Evolutionary conservation across 1,139 yeast genomes (phyloP).

Genomic region (Taphrina betulina): DNA sequence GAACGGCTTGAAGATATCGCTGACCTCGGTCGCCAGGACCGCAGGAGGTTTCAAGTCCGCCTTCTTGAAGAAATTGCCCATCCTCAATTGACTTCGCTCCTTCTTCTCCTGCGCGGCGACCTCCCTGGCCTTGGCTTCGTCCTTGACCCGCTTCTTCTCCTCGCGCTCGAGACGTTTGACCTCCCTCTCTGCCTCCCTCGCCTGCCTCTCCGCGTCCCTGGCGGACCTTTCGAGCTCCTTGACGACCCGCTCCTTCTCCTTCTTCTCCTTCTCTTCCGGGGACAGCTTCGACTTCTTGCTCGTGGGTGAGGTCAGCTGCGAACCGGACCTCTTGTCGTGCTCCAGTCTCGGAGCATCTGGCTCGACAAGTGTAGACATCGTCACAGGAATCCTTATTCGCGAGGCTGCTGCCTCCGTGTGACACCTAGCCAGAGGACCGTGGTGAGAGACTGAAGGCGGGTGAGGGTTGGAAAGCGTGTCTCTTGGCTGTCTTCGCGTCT

Average conservation of each 20-base stretch:
- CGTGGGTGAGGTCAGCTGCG: too few species aligned
- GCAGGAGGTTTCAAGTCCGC: slow-evolving; percentile 25
- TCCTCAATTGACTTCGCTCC: slow-evolving; percentile 39
- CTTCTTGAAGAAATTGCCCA: slow-evolving; percentile 35
- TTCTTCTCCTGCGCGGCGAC: slow-evolving; percentile 42
- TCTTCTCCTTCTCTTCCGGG: slow-evolving; percentile 12
- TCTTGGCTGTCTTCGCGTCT: too few species aligned
- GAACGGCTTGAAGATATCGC: slow-evolving; percentile 47
- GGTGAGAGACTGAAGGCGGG: too few species aligned
- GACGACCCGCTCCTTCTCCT: slow-evolving; percentile 2
- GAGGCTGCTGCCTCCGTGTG: background rate
- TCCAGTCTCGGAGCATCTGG: too few species aligned
- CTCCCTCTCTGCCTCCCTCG: slow-evolving; percentile 44
- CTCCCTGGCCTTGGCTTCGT: slow-evolving; percentile 41
- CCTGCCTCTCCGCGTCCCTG: slow-evolving; percentile 38
- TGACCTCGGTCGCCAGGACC: slow-evolving; percentile 27
- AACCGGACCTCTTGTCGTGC: too few species aligned
- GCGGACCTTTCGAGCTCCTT: slow-evolving; percentile 40
- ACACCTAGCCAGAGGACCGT: background rate
- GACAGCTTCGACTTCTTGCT: background rate
- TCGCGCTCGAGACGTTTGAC: slow-evolving; percentile 39
- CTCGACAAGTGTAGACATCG: too few species aligned
- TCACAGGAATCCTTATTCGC: too few species aligned
- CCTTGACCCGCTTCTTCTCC: slow-evolving; percentile 41
- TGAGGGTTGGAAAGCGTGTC: too few species aligned